These are phyloP conservation scores for Naganishia liquefaciens DNA, from an alignment of 1,284 basidiomycete species.

Conservation along the genomic window DNA sequence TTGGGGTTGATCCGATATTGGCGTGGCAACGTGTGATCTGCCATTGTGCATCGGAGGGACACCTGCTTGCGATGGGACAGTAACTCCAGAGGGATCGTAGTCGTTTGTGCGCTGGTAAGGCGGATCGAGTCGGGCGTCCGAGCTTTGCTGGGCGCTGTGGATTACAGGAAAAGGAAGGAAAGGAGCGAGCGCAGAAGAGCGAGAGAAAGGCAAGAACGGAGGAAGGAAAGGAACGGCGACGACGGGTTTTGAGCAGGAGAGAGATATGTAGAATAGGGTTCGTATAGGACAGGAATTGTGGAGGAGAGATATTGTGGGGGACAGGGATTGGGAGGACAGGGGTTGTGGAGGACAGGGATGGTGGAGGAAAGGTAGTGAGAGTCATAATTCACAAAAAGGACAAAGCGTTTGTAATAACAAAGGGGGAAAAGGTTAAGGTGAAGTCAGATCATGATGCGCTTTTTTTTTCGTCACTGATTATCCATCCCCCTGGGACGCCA, in stretches of 20 bases:
- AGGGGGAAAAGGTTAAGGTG: conserved; percentile 1
- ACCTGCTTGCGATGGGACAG: conserved; percentile 43
- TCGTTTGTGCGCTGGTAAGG: conserved; percentile 27
- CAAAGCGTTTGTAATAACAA: conserved; percentile 7
- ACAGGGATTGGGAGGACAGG: too few relatives aligned
- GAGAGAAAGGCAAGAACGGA: conserved; percentile 4
- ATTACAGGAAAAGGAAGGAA: conserved; percentile 6
- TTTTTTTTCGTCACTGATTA: conserved; percentile 10
- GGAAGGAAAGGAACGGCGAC: not conserved
- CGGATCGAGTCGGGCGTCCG: conserved; percentile 27
- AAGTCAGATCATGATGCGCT: conserved; percentile 17
- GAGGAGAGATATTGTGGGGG: too few relatives aligned
- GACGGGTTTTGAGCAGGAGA: too few relatives aligned
- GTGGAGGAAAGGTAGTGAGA: not conserved
- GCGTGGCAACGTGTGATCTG: conserved; percentile 33
- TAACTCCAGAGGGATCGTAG: conserved; percentile 47
- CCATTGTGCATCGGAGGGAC: conserved; percentile 41
- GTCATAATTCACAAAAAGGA: not conserved
- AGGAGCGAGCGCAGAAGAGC: conserved; percentile 1
- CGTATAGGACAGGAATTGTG: too few relatives aligned
- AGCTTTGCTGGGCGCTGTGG: conserved; percentile 27
- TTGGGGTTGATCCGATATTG: conserved; percentile 46
- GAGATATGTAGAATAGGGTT: too few relatives aligned
- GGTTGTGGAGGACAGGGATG: not conserved
- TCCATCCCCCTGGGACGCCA: not conserved